Percentiles rank a stretch among this genome's conserved stretches.
phyloP scores from a whole-genome alignment of 495 filamentous ascomycete species.

The Neurospora tetrasperma region DNA sequence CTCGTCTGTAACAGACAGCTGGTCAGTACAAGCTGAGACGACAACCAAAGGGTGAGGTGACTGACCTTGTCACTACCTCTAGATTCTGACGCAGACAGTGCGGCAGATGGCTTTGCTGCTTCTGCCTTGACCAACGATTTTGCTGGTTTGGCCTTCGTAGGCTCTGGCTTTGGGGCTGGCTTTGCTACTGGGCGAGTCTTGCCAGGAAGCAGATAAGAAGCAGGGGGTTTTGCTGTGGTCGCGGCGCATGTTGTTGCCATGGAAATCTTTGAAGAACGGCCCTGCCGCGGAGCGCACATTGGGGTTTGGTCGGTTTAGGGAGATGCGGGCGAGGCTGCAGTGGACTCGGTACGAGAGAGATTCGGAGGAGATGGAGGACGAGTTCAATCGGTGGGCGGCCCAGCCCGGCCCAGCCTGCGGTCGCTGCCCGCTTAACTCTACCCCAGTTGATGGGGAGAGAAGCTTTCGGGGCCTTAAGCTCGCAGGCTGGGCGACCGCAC shows the following conservation, averaged over 20 bases:
- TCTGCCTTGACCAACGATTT: slow-evolving; percentile 5
- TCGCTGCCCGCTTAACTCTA: neutral
- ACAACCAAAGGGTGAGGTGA: neutral
- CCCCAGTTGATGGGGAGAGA: neutral
- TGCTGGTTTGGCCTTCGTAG: slow-evolving; percentile 2
- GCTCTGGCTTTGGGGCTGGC: slow-evolving; percentile 20
- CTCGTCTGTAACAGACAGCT: neutral
- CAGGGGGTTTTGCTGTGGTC: slow-evolving; percentile 13
- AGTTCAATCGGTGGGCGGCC: neutral
- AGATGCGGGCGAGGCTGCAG: too few relatives aligned
- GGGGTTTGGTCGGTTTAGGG: too few relatives aligned
- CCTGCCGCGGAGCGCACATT: too few relatives aligned
- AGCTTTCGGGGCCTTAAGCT: neutral
- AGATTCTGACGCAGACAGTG: slow-evolving; percentile 5
- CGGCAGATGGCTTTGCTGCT: slow-evolving; percentile 6
- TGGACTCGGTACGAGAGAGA: too few relatives aligned
- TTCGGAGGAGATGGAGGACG: too few relatives aligned
- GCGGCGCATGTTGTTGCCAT: neutral
- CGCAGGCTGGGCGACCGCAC: neutral
- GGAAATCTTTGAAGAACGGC: too few relatives aligned
- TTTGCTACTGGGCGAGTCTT: slow-evolving; percentile 24
- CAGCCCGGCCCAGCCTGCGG: neutral
- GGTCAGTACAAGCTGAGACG: neutral
- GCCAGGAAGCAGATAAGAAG: slow-evolving; percentile 23
- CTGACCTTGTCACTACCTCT: neutral